A percentile compares a stretch with the other conserved stretches of the same genome.
Evolutionary conservation across 768 basidiomycete genomes (phyloP).

Genomic region (Vishniacozyma victoriae): DNA sequence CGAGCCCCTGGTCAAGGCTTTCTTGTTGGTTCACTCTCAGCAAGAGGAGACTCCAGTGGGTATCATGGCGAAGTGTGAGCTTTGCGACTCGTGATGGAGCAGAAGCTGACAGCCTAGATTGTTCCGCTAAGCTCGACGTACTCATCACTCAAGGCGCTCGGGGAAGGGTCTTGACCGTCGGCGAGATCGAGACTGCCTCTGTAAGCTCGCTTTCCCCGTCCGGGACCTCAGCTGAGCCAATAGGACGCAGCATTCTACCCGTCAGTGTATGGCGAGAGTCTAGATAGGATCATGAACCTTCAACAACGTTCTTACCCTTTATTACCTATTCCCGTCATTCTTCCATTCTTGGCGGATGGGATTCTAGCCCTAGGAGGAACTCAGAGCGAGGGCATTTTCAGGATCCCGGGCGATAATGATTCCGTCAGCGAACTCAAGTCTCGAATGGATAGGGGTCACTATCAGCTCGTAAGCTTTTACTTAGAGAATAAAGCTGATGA

Average conservation of each 20-base stretch:
- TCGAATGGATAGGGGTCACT: slow-evolving; percentile 83
- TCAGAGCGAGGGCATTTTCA: slow-evolving; percentile 83
- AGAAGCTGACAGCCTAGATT: slow-evolving; percentile 48
- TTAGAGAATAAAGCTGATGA: not conserved
- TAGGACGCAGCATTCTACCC: slow-evolving; percentile 92
- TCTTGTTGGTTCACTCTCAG: slow-evolving; percentile 64
- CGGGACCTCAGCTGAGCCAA: not conserved
- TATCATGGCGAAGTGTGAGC: slow-evolving; percentile 71
- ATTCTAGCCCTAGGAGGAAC: slow-evolving; percentile 82
- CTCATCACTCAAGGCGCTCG: slow-evolving; percentile 74
- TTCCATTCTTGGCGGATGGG: slow-evolving; percentile 87
- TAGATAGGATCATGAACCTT: slow-evolving; percentile 73
- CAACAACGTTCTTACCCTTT: slow-evolving; percentile 81
- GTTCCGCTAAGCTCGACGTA: slow-evolving; percentile 66
- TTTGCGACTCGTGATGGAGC: not conserved
- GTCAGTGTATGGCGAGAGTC: slow-evolving; percentile 84
- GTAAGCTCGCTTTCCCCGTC: slow-evolving; percentile 49
- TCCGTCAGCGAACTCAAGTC: slow-evolving; percentile 80
- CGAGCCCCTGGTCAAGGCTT: slow-evolving; percentile 73
- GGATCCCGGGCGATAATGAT: slow-evolving; percentile 85
- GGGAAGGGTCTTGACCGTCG: slow-evolving; percentile 70
- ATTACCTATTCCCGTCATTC: slow-evolving; percentile 81
- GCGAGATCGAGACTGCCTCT: slow-evolving; percentile 88
- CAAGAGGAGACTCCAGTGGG: slow-evolving; percentile 72
- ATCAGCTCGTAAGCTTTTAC: slow-evolving; percentile 60